These are phyloP conservation scores for Fusarium hostae DNA, from an alignment of 2,329 filamentous ascomycete genomes.

Conservation along the genomic window DNA sequence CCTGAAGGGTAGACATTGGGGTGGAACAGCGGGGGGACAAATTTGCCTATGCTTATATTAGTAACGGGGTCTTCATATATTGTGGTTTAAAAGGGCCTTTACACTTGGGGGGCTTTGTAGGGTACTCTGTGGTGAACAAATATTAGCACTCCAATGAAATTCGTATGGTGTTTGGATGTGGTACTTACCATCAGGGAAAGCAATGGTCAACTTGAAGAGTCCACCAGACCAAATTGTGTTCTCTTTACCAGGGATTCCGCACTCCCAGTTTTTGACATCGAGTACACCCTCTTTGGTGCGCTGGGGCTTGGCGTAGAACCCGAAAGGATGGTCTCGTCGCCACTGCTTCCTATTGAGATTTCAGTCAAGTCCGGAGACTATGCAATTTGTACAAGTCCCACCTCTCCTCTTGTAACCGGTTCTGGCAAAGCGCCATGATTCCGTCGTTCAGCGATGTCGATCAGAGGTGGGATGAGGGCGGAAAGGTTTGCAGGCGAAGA, in stretches of 20 bases:
- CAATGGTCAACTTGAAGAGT: conserved; percentile 91
- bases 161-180: background rate
- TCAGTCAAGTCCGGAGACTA: conserved; percentile 32
- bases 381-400: conserved; percentile 54
- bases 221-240: conserved; percentile 99
- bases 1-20: conserved; percentile 99
- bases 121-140: conserved; percentile 76
- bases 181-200: conserved; percentile 87
- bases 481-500: conserved; percentile 9
- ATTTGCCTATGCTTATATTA: conserved; percentile 77
- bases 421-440: conserved; percentile 88
- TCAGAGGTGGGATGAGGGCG: conserved; percentile 6
- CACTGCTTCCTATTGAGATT: conserved; percentile 81
- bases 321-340: conserved; percentile 96
- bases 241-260: conserved; percentile 93
- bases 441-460: background rate
- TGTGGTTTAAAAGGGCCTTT: conserved; percentile 50
- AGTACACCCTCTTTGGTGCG: conserved; percentile 83
- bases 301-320: conserved; percentile 91
- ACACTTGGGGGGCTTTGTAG: conserved; percentile 99
- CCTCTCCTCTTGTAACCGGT: conserved; percentile 89
- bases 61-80: background rate
- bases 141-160: conserved; percentile 23
- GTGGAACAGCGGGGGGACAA: conserved; percentile 94
- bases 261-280: conserved; percentile 96